Percentiles rank a stretch among this genome's conserved stretches.
These are phyloP conservation scores for Xerophyta viscosa DNA, from an alignment of 106 monocot species.

Conservation along the genomic window DNA sequence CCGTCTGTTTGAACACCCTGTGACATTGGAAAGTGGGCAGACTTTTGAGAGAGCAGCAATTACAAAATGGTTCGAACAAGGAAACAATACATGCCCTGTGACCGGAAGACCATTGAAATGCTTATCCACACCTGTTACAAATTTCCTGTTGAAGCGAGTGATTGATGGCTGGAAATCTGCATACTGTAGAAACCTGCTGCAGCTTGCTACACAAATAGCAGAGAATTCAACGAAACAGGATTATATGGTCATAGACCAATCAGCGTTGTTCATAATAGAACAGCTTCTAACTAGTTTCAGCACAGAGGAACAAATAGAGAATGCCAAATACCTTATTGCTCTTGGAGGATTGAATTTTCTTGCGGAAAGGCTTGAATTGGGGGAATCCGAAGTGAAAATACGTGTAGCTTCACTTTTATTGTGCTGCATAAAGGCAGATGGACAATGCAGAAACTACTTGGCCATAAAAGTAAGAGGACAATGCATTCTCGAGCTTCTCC, in stretches of 20 bases:
- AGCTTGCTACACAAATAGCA: slow-evolving; percentile 8
- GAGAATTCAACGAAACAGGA: background rate
- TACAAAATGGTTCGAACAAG: slow-evolving; percentile 2
- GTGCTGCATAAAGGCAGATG: slow-evolving; percentile 40
- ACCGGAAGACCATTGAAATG: background rate
- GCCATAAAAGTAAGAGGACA: slow-evolving; percentile 14
- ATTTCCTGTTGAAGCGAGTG: background rate
- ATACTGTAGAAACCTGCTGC: slow-evolving; percentile 13
- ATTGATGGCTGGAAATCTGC: slow-evolving; percentile 23
- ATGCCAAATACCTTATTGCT: slow-evolving; percentile 30
- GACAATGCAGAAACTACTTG: slow-evolving; percentile 36
- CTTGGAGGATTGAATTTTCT: slow-evolving; percentile 42
- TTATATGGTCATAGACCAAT: slow-evolving; percentile 13
- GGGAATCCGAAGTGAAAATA: slow-evolving; percentile 19
- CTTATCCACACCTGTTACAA: background rate
- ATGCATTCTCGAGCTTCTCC: slow-evolving; percentile 32
- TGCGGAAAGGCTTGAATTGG: slow-evolving; percentile 17
- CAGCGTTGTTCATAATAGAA: slow-evolving; percentile 17
- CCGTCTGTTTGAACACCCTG: background rate
- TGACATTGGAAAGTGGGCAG: slow-evolving; percentile 2
- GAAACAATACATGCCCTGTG: background rate
- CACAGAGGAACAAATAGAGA: slow-evolving; percentile 24
- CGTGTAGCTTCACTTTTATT: slow-evolving; percentile 14
- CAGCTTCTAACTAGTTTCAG: slow-evolving; percentile 15
- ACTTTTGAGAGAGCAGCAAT: slow-evolving; percentile 4